phyloP scores from a whole-genome alignment of 2,329 filamentous ascomycete genomes.

The Zopfia rhizophila region DNA sequence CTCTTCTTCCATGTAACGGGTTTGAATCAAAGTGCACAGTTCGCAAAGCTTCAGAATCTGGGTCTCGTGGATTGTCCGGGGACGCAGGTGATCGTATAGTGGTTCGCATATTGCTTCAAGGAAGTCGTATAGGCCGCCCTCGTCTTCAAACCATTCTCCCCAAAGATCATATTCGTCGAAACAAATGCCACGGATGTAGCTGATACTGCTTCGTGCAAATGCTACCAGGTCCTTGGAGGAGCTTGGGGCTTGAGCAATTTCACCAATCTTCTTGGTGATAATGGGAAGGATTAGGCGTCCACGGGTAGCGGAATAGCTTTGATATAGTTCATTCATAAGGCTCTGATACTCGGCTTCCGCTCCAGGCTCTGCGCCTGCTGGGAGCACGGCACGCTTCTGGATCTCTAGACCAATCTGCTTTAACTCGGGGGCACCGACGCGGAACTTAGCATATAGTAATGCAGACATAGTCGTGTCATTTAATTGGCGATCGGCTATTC shows the following conservation, averaged over 20 bases:
- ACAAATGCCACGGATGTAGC: constrained; percentile 72
- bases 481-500: constrained; percentile 72
- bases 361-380: constrained; percentile 67
- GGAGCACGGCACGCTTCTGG: constrained; percentile 71
- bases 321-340: constrained; percentile 72
- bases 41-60: constrained; percentile 74
- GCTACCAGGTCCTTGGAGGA: constrained; percentile 71
- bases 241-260: constrained; percentile 67
- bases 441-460: constrained; percentile 76
- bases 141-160: constrained; percentile 73
- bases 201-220: constrained; percentile 72
- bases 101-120: constrained; percentile 74
- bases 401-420: constrained; percentile 74
- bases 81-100: constrained; percentile 72
- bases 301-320: constrained; percentile 69
- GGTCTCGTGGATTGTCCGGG: constrained; percentile 73
- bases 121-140: constrained; percentile 72
- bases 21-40: constrained; percentile 72
- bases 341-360: constrained; percentile 73
- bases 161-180: constrained; percentile 75
- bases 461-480: constrained; percentile 79
- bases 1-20: constrained; percentile 68
- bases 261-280: constrained; percentile 69
- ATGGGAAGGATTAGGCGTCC: constrained; percentile 69
- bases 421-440: constrained; percentile 72